Evolutionary conservation across 768 basidiomycete genomes (phyloP), one percentile per base, ranked within the genome.

Genomic region (Melanogaster broomeanus): DNA sequence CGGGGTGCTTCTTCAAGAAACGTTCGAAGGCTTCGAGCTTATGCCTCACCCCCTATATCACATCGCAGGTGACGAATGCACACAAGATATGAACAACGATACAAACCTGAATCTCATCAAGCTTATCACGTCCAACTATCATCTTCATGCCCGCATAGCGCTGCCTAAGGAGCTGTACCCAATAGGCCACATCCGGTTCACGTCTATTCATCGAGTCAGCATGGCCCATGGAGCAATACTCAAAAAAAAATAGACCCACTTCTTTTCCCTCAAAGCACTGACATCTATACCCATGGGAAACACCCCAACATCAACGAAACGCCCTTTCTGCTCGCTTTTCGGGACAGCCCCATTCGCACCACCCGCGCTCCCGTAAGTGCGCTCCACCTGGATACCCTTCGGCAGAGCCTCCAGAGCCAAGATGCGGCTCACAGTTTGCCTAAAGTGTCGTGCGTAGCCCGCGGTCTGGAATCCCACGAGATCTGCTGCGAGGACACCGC

Each of bases 251-350:
- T 15, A 40, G 31, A 66, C 79, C 34, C 51, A 85, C 86, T 82
- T 85, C 68, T 85, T 85, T 56, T 81, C 77, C 54, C 81, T 81
- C 40, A 93, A 67, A 44, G 80, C 76, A 48, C 71, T 70, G 6
- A 93, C 88, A 61, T 94, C 91, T 50, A 94, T 93, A 6, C 92
- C 90, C 83, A 93, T 92, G 0, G 91, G 88, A 64, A 92, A 90
- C n/a, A 88, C 88, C 1, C 85, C 88, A 13, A 93, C 90, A 59
- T 93, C 88, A 21, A 93, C 86, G 59, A 93, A 90, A 5, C 85
- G 74, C 0, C 82, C 80, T 30, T 62, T 61, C 18, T 57, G 39
- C 12, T 45, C 42, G 27, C n/a, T 22, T 34, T 51, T 45, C 27
- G 24, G 16, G 6, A 28, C 27, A 22, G 42, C 34, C 15, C n/a